phyloP scores from a whole-genome alignment of 2,329 filamentous ascomycete genomes.

The Trichoderma aggressivum region DNA sequence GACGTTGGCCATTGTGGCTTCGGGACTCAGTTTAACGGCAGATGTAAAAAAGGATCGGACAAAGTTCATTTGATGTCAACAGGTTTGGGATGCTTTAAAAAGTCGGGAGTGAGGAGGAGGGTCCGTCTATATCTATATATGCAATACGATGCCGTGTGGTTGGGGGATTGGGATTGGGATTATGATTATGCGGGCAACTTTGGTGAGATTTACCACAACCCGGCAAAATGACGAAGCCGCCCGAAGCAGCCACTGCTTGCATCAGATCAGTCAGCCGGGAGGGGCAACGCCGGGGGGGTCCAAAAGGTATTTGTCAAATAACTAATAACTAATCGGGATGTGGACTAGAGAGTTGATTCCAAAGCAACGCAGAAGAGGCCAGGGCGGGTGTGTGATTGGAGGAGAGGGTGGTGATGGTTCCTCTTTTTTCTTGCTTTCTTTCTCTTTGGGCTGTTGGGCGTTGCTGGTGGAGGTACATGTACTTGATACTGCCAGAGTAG shows the following conservation, averaged over 20 bases:
- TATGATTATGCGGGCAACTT: not conserved
- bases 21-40: constrained; percentile 49
- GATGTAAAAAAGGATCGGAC: constrained; percentile 68
- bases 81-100: not conserved
- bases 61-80: no score
- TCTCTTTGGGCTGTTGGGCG: not conserved
- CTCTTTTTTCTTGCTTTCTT: not conserved
- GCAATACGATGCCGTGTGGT: not conserved
- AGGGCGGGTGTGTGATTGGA: not conserved
- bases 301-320: constrained; percentile 3
- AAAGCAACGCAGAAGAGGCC: not conserved
- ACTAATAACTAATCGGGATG: not conserved
- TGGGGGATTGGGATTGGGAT: not conserved
- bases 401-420: not conserved
- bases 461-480: not conserved
- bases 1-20: constrained; percentile 78
- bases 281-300: not conserved
- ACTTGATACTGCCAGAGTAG: not conserved
- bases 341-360: not conserved
- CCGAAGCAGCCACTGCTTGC: not conserved
- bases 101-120: not conserved
- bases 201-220: not conserved
- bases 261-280: constrained; percentile 10
- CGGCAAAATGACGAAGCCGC: constrained; percentile 3
- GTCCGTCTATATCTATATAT: not conserved